Conservation (phyloP, 1,284 basidiomycete species). For the Pyrrhoderma noxium region DNA sequence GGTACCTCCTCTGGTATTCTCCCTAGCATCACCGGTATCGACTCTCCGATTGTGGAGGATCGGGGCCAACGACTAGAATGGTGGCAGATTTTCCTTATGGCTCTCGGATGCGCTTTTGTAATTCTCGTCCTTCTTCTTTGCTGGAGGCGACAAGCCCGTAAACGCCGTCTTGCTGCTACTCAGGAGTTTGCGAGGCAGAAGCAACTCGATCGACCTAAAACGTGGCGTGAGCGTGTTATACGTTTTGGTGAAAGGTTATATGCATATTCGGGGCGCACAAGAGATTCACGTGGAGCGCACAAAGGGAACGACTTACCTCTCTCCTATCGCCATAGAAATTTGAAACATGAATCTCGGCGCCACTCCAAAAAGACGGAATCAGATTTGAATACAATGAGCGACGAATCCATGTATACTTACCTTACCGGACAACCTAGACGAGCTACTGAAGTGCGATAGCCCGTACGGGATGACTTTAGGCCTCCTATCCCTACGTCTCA, state of each 20-base stretch:
- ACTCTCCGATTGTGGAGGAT: constrained; percentile 34
- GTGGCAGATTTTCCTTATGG: constrained; percentile 81
- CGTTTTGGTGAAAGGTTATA: constrained; percentile 52
- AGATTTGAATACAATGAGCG: constrained; percentile 36
- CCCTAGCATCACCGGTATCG: constrained; percentile 50
- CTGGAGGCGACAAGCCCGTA: constrained; percentile 63
- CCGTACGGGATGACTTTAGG: constrained; percentile 37
- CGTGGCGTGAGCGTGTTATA: constrained; percentile 48
- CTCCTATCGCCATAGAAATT: too few relatives aligned
- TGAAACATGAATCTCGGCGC: too few relatives aligned
- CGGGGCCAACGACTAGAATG: constrained; percentile 41
- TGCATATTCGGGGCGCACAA: constrained; percentile 33
- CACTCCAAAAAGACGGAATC: constrained; percentile 16
- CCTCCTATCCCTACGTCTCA: constrained; percentile 29
- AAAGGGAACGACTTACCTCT: too few relatives aligned
- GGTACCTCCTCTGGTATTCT: constrained; percentile 35
- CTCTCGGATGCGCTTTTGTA: constrained; percentile 71
- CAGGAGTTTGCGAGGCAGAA: constrained; percentile 57
- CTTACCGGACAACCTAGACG: constrained; percentile 53
- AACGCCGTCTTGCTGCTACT: constrained; percentile 57
- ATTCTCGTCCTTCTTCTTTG: constrained; percentile 56
- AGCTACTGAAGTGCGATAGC: constrained; percentile 59
- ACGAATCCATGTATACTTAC: constrained; percentile 59
- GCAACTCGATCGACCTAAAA: constrained; percentile 36
- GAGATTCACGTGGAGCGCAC: constrained; percentile 21